A percentile compares a stretch with the other conserved stretches of the same genome.
phyloP scores from a whole-genome alignment of 2,329 filamentous ascomycete species.

The Penicillium sp. region DNA sequence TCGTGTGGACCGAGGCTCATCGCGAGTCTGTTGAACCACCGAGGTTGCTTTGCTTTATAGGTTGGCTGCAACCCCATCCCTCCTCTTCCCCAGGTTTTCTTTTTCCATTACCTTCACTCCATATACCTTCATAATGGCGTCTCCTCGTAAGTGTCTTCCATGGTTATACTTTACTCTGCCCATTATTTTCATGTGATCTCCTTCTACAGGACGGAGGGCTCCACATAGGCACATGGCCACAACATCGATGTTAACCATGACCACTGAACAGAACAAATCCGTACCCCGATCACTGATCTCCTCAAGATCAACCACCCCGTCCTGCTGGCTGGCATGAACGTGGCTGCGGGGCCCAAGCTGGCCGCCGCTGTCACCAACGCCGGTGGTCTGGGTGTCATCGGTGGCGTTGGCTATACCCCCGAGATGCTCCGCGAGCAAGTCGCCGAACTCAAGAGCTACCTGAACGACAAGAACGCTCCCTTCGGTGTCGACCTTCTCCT shows the following conservation, averaged over 20 bases:
- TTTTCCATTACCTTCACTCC: constrained; percentile 9
- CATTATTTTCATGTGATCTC: constrained; percentile 20
- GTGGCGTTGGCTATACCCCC: constrained; percentile 86
- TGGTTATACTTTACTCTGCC: neutral
- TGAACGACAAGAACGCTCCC: constrained; percentile 86
- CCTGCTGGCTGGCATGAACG: constrained; percentile 97
- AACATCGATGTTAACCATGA: constrained; percentile 21
- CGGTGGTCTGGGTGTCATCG: constrained; percentile 92
- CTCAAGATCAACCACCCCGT: constrained; percentile 97
- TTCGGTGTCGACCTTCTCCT: constrained; percentile 93
- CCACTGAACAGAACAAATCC: constrained; percentile 68
- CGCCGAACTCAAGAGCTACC: constrained; percentile 82
- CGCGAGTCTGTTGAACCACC: constrained; percentile 13
- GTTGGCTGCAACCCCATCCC: constrained; percentile 1
- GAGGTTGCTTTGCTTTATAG: constrained; percentile 21
- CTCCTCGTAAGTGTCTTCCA: constrained; percentile 65
- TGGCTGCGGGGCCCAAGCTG: constrained; percentile 92
- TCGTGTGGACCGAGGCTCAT: constrained; percentile 19
- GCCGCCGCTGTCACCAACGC: constrained; percentile 97
- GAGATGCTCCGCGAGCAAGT: constrained; percentile 97
- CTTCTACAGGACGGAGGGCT: constrained; percentile 3
- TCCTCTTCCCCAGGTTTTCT: constrained; percentile 20
- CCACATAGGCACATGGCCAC: neutral
- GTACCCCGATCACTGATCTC: constrained; percentile 89
- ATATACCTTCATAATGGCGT: constrained; percentile 59